A percentile compares a stretch with the other conserved stretches of the same genome.
Conservation (phyloP, 2,329 filamentous ascomycete genomes). For the Alternaria infectoria region DNA sequence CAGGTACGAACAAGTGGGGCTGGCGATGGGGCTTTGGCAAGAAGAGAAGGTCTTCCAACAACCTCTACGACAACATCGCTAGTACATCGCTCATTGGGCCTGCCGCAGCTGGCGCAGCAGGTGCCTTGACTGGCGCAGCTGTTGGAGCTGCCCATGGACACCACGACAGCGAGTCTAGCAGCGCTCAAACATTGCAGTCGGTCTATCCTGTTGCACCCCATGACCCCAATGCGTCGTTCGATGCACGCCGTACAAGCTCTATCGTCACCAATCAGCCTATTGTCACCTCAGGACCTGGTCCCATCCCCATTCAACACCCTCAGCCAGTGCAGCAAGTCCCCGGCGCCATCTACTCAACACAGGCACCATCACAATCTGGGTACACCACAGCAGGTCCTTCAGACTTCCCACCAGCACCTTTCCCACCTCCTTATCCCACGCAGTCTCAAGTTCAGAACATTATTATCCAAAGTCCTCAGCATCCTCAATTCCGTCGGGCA, state of each 20-base stretch:
- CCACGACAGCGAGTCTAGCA: conserved; percentile 57
- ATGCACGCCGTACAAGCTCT: conserved; percentile 61
- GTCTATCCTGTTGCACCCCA: conserved; percentile 71
- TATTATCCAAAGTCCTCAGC: conserved; percentile 28
- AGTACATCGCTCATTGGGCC: conserved; percentile 47
- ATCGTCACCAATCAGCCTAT: conserved; percentile 49
- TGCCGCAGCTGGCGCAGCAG: conserved; percentile 48
- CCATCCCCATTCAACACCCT: conserved; percentile 81
- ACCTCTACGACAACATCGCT: conserved; percentile 42
- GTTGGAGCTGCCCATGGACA: conserved; percentile 55
- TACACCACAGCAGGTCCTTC: conserved; percentile 52
- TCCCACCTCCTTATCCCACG: conserved; percentile 25
- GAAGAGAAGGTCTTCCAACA: conserved; percentile 46
- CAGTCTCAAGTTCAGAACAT: conserved; percentile 31
- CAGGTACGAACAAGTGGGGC: conserved; percentile 63
- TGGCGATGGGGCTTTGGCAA: conserved; percentile 66
- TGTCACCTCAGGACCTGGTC: conserved; percentile 47
- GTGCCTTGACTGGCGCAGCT: conserved; percentile 48
- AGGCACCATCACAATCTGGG: conserved; percentile 47
- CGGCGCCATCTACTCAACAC: conserved; percentile 66
- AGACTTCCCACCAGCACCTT: conserved; percentile 44
- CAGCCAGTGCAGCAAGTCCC: conserved; percentile 78
- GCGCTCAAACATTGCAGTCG: conserved; percentile 62
- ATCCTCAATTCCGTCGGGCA: conserved; percentile 46
- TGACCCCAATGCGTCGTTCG: conserved; percentile 66